phyloP scores from a whole-genome alignment of 2,329 filamentous ascomycete species.

The Colletotrichum incanum region DNA sequence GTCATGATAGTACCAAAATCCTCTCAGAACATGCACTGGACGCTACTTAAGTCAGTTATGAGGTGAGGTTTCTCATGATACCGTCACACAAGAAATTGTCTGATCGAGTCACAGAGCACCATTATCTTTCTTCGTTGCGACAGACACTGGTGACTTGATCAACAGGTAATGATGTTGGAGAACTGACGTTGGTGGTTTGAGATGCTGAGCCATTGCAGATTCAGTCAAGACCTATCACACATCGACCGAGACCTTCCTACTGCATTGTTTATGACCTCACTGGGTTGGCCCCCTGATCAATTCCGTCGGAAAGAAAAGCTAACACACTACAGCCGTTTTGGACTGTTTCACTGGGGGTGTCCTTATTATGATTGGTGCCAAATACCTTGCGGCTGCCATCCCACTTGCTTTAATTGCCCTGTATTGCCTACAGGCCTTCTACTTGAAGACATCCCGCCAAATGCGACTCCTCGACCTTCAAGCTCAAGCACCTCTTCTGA shows the following conservation, averaged over 20 bases:
- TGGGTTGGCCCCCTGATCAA: not conserved
- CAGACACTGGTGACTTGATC: slow-evolving; percentile 45
- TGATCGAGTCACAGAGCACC: slow-evolving; percentile 6
- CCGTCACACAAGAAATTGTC: fast-evolving
- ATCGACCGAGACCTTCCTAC: slow-evolving; percentile 46
- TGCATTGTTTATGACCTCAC: slow-evolving; percentile 27
- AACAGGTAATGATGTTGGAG: slow-evolving; percentile 36
- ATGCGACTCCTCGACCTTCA: slow-evolving; percentile 70
- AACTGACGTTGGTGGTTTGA: no score
- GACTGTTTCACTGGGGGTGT: slow-evolving; percentile 38
- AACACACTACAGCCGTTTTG: slow-evolving; percentile 1
- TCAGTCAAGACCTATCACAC: slow-evolving; percentile 49
- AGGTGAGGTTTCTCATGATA: not conserved
- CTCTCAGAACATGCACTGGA: slow-evolving; percentile 28
- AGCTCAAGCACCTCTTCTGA: slow-evolving; percentile 63
- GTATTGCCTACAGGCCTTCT: slow-evolving; percentile 48
- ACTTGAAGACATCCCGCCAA: slow-evolving; percentile 69
- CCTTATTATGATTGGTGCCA: slow-evolving; percentile 62
- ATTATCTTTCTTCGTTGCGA: slow-evolving; percentile 45
- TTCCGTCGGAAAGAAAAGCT: not conserved
- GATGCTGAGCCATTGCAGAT: slow-evolving; percentile 14
- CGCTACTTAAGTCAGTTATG: slow-evolving; percentile 27
- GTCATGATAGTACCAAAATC: slow-evolving; percentile 31
- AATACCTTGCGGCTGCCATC: slow-evolving; percentile 62
- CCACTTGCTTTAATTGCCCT: slow-evolving; percentile 53